Evolutionary conservation across 1,139 yeast genomes (phyloP), one percentile per base, ranked within the genome.

Genomic region (Pichia cactophila): DNA sequence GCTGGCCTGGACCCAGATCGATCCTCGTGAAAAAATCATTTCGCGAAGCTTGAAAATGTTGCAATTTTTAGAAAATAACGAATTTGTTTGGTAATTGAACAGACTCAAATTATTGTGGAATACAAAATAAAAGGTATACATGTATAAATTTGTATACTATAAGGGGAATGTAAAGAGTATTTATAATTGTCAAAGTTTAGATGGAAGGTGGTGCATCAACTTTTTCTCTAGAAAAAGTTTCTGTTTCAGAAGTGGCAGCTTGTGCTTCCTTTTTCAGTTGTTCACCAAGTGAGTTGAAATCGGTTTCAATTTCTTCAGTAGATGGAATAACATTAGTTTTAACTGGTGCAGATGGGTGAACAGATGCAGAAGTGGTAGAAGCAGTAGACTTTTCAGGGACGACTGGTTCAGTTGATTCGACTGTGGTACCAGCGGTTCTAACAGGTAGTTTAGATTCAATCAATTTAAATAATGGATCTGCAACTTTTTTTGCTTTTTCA

Each of bases 391-490:
- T 67, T 31, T 31, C 35, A 14, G 35, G 12, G n/a, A 20, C 23
- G 3, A 17, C 45, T 29, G 45, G 41, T 38, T 38, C n/a, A 14
- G 44, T 16, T 4, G 43, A 20, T 50, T 69, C 67, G 57, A 85
- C 83, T 49, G 86, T 80, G 47, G 85, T 71, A 49, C 87, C 83
- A 47, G 86, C 86, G 58, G 87, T 81, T 78, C 87, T 81, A 55
- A 79, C 77, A 51, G 86, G 84, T 61, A 81, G 66, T 65, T 78
- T 75, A 50, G 80, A 74, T 62, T 77, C 69, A 61, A 83, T 69
- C 59, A 78, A 78, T 41, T 74, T 62, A 47, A 81, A 79, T 51
- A 82, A 77, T 51, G 90, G 92, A 45, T 86, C 86, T 52, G 81
- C 67, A 67, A 78, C 79, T 59, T 75, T 71, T 61, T 78, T 73